Base-by-base conservation (phyloP, 371 early-diverging fungal genomes). In the Zychaea mexicana region DNA sequence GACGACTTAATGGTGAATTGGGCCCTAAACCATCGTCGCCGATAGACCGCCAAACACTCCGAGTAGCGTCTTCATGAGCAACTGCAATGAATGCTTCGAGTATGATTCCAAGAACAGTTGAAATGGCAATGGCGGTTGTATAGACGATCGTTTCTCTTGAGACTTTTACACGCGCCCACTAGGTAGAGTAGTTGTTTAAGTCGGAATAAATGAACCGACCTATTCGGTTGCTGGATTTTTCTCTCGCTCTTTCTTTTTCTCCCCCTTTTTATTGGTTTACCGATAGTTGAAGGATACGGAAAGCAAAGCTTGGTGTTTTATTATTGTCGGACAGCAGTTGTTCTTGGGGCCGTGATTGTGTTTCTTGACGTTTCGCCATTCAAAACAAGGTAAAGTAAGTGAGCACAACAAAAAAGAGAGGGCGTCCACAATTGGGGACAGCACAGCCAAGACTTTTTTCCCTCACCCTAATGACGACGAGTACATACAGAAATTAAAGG, bases 31-130 rank as follows among this genome's bases (percentile, higher is more conserved):
- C 36, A 19, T 30, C 42, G 28, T 22, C 32, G 33, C 66, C 65
- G 2, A 64, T 52, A 10, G 66, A 47, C 27, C 22, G 27, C 49
- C 61, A 65, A 9, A 82, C 67, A 22, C 61, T 65, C 12, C 38
- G 26, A 4, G 72, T 57, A 1, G 73, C 74, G 31, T 68, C 42
- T 6, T 73, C 33, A 53, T 79, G 72, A 1, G 78, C 68, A 21
- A 59, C 24, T 0, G 77, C 73, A 54, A 82, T 72, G 21, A 79
- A 31, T 0, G 68, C 72, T 59, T 82, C 77, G 2, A 82, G 61
- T 8, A 79, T 39, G 19, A 77, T 79, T 32, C 82, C 76, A 2
- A 74, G 39, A 33, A 82, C 19, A n/a, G 77, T 72, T 13, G 77
- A 66, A 4, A 77, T 19, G 2, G 69, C 19, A 15, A 74, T 67